phyloP scores from a whole-genome alignment of 2,329 filamentous ascomycete species.

The Zymoseptoria crescenta region DNA sequence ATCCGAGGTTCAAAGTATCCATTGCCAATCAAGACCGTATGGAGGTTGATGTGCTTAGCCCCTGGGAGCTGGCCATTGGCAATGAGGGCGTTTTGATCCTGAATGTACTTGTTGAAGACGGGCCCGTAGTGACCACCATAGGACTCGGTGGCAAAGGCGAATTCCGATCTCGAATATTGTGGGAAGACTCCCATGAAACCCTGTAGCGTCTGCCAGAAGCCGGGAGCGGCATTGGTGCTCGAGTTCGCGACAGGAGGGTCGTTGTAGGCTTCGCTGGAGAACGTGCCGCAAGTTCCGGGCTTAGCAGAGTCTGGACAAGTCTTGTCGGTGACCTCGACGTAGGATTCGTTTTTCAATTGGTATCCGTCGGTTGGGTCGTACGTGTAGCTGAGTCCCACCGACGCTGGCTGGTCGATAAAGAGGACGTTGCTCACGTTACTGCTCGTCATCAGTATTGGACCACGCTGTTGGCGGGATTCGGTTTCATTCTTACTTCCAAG shows the following conservation, averaged over 20 bases:
- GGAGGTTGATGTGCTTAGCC: slow-evolving; percentile 28
- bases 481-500: slow-evolving; percentile 43
- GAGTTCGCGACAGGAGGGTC: slow-evolving; percentile 40
- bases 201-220: slow-evolving; percentile 55
- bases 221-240: slow-evolving; percentile 47
- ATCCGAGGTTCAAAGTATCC: slow-evolving; percentile 52
- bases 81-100: slow-evolving; percentile 30
- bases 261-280: slow-evolving; percentile 45
- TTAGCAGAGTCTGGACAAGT: slow-evolving; percentile 15
- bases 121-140: slow-evolving; percentile 28
- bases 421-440: slow-evolving; percentile 54
- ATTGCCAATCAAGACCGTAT: slow-evolving; percentile 39
- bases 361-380: slow-evolving; percentile 27
- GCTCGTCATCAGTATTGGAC: not conserved
- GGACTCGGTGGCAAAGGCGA: slow-evolving; percentile 27
- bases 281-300: slow-evolving; percentile 45
- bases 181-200: slow-evolving; percentile 56
- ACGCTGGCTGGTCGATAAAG: slow-evolving; percentile 60
- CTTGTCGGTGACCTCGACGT: slow-evolving; percentile 20
- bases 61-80: slow-evolving; percentile 29
- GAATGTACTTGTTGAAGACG: slow-evolving; percentile 26
- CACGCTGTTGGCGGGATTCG: not conserved
- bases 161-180: slow-evolving; percentile 20
- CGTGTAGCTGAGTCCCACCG: slow-evolving; percentile 51
- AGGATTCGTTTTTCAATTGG: slow-evolving; percentile 28